Conservation (phyloP, 306 rosid species). For the Quercus rubra region DNA sequence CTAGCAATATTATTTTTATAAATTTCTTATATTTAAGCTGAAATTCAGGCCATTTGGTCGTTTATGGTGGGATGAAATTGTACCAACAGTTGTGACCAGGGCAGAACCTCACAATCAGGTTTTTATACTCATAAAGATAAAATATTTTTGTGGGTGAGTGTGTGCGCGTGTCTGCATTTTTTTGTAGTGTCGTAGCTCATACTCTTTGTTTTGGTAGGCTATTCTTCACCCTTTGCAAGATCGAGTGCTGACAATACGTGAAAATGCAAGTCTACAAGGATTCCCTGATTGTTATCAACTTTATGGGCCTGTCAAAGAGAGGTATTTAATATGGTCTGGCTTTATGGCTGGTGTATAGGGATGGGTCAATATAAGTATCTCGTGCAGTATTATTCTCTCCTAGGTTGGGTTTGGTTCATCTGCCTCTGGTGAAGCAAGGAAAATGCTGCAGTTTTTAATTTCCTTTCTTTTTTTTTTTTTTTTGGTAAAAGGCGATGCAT, state of each 20-base stretch:
- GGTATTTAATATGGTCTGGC: constrained; percentile 34
- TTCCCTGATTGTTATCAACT: constrained; percentile 75
- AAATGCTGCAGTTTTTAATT: too few species aligned
- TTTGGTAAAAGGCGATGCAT: too few species aligned
- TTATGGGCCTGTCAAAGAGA: constrained; percentile 53
- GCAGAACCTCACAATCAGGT: constrained; percentile 60
- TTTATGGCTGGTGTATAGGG: not conserved
- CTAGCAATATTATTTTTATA: not conserved
- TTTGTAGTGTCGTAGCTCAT: not conserved
- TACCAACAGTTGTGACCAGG: constrained; percentile 48
- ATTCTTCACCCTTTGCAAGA: constrained; percentile 60
- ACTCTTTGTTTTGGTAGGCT: not conserved
- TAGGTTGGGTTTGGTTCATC: too few species aligned
- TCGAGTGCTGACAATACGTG: constrained; percentile 58
- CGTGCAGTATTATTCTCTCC: too few species aligned
- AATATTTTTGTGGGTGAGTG: not conserved
- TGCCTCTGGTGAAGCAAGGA: too few species aligned
- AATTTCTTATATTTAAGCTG: not conserved
- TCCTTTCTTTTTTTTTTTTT: too few species aligned
- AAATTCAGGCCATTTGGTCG: constrained; percentile 46
- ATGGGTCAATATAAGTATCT: too few species aligned
- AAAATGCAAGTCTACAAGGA: constrained; percentile 71
- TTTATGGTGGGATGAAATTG: constrained; percentile 52
- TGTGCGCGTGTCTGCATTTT: not conserved
- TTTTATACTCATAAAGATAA: too few species aligned